Percentiles rank a stretch among this genome's conserved stretches.
These are phyloP conservation scores for Agaricus bisporus DNA, from an alignment of 768 basidiomycete genomes.

Conservation along the genomic window DNA sequence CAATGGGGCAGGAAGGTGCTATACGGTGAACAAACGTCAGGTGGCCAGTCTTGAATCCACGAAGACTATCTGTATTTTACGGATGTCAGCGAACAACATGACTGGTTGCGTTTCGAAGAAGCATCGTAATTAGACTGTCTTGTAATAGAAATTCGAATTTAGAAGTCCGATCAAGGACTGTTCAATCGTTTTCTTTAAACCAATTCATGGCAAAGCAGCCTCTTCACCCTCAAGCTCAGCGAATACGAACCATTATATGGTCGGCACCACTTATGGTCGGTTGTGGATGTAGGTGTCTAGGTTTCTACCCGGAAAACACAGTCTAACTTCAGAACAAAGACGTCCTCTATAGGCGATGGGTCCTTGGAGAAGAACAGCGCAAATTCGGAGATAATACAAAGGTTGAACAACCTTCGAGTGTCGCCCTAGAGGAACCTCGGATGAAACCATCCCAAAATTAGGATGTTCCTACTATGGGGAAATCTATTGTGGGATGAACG, in stretches of 20 bases:
- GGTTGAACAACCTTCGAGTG: conserved; percentile 12
- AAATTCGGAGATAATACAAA: conserved; percentile 14
- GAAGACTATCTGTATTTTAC: too few relatives aligned
- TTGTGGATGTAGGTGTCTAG: conserved; percentile 45
- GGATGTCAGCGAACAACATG: too few relatives aligned
- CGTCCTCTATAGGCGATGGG: conserved; percentile 60
- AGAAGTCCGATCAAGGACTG: neutral
- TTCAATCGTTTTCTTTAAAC: neutral
- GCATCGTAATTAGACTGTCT: too few relatives aligned
- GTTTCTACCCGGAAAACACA: conserved; percentile 4
- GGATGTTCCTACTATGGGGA: neutral
- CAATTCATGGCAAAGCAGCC: conserved; percentile 21
- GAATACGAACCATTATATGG: conserved; percentile 49
- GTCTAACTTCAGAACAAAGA: conserved; percentile 27
- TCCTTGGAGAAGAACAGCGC: conserved; percentile 35
- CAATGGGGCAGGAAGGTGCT: conserved; percentile 42
- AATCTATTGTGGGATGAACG: conserved; percentile 4
- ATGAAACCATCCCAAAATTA: neutral
- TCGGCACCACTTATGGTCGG: conserved; percentile 61
- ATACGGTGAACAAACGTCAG: conserved; percentile 26
- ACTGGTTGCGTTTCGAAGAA: too few relatives aligned
- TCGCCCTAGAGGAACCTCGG: conserved; percentile 4
- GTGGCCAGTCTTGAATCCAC: neutral
- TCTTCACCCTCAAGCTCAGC: conserved; percentile 30
- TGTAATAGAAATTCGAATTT: neutral